Conservation (phyloP, 805 yeast species). For the Ogataea wickerhamii region DNA sequence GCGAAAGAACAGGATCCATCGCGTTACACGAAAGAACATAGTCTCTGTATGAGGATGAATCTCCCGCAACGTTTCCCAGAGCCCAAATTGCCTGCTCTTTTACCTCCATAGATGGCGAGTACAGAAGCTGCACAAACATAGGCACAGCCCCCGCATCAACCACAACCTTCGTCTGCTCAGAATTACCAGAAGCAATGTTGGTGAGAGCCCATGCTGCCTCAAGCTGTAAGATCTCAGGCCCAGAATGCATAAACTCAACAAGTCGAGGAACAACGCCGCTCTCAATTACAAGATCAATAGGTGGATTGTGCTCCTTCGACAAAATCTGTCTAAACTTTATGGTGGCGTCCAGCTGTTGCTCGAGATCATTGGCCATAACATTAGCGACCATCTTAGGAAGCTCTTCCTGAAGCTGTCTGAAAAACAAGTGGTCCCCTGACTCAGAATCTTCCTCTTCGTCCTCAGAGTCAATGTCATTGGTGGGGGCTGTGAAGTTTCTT, state of each 20-base stretch:
- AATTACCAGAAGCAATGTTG: constrained; percentile 91
- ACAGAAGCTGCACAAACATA: constrained; percentile 74
- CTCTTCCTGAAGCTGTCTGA: constrained; percentile 54
- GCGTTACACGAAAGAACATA: constrained; percentile 81
- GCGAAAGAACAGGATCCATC: constrained; percentile 77
- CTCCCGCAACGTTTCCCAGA: constrained; percentile 98
- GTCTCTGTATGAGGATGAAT: constrained; percentile 86
- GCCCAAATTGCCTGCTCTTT: constrained; percentile 99
- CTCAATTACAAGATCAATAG: constrained; percentile 88
- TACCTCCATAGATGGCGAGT: constrained; percentile 82
- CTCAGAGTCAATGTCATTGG: constrained; percentile 50
- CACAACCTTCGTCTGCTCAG: constrained; percentile 85
- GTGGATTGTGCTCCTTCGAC: constrained; percentile 93
- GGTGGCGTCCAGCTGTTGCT: constrained; percentile 82
- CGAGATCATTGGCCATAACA: constrained; percentile 70
- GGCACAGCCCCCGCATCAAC: constrained; percentile 96
- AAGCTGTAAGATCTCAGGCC: constrained; percentile 84
- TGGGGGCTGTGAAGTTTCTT: constrained; percentile 60
- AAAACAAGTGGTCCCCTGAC: constrained; percentile 34
- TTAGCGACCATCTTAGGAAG: constrained; percentile 83
- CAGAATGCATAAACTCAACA: constrained; percentile 78
- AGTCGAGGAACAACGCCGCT: constrained; percentile 91
- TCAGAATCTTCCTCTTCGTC: constrained; percentile 43
- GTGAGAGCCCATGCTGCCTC: constrained; percentile 99
- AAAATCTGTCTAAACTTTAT: constrained; percentile 89